Conservation (phyloP, 305 asterid species). For the Fraxinus platypoda region DNA sequence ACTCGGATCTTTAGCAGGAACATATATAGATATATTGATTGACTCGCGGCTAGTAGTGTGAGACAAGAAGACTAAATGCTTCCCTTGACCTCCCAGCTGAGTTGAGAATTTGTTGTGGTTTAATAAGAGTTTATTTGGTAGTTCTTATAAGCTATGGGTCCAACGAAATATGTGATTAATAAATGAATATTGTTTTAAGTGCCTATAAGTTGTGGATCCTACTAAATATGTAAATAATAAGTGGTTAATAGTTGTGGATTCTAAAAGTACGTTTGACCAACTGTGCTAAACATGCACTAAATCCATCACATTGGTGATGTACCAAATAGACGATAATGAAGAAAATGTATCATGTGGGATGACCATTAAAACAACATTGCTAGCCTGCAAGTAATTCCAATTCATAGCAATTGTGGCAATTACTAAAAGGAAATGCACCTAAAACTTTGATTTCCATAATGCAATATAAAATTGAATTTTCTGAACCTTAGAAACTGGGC, state of each 20-base stretch:
- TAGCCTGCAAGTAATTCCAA: not conserved
- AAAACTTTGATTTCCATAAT: not conserved
- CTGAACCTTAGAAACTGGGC: not conserved
- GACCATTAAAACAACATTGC: not conserved
- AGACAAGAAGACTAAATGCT: not conserved
- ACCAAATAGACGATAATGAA: not conserved
- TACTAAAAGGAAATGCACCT: not conserved
- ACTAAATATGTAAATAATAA: not conserved
- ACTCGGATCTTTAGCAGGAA: not conserved
- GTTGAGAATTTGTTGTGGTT: not conserved
- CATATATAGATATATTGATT: not conserved
- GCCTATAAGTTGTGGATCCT: not conserved
- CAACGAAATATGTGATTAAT: not conserved
- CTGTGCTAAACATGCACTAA: not conserved
- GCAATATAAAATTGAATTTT: not conserved
- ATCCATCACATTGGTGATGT: not conserved
- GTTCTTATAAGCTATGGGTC: not conserved
- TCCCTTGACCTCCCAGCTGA: not conserved
- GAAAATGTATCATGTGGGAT: not conserved
- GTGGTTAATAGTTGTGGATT: not conserved
- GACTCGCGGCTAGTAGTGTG: not conserved
- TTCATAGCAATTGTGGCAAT: not conserved
- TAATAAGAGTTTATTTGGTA: not conserved
- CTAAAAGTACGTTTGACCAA: not conserved
- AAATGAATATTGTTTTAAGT: not conserved